Evolutionary conservation across 441 rosid species (phyloP), one percentile per base, ranked within the genome.

Genomic region (Monsonia emarginata): DNA sequence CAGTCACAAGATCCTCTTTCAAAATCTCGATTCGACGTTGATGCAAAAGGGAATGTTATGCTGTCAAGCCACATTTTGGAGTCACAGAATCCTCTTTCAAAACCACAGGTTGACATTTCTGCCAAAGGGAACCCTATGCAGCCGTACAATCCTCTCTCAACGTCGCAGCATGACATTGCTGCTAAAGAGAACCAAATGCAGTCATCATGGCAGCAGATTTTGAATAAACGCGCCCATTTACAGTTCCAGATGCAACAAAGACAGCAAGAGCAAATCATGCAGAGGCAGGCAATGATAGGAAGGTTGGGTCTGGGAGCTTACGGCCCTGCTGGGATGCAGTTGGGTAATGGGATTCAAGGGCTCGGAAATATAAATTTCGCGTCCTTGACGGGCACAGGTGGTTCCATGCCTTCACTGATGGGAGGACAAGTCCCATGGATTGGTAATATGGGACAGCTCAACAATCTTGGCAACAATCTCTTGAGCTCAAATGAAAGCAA

Each of bases 161-260:
- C 8, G 5, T 18, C 9, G 1, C 24, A 19, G 57, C 25, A 18
- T 48, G 50, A n/a, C 50, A 42, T 42, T 42, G 18, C 50, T n/a
- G 19, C 0, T 10, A 42, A 42, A 21, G 7, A 8, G 44, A 61
- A 19, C 16, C 59, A 30, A 28, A n/a, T 7, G 34, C 72, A 56
- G 48, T 58, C 24, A 7, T 52, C 61, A 5, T 18, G 58, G 65
- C 61, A 63, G 36, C 69, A 54, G 52, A 31, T 30, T 42, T 30
- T 36, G 58, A 10, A 58, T n/a, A 66, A 54, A 26, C 40, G 31
- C 11, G 69, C 42, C 46, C 44, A 34, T 64, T 63, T 64, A 44
- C 69, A 63, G 59, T 50, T 48, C 60, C 76, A 68, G 11, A 46
- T 64, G 57, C 10, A 19, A 57, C 63, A 68, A 46, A 68, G 65